These are phyloP conservation scores for Mucor piriformis DNA, from an alignment of 371 early-diverging fungal species.

Conservation along the genomic window DNA sequence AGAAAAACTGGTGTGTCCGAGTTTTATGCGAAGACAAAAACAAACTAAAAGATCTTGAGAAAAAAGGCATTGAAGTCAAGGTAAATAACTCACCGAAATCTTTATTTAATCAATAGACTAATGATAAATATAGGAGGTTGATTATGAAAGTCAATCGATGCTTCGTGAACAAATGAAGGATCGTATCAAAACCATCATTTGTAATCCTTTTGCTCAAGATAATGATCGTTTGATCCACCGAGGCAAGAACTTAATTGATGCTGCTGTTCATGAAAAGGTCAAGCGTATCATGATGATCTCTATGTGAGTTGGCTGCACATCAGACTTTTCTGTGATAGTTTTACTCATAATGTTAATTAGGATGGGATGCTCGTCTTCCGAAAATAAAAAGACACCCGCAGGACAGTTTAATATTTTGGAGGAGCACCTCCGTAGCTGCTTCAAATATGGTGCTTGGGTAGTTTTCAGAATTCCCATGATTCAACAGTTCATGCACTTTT, in stretches of 20 bases:
- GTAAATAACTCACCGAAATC: not conserved
- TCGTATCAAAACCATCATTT: slow-evolving; percentile 11
- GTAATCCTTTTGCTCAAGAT: slow-evolving; percentile 1
- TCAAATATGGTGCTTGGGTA: slow-evolving; percentile 10
- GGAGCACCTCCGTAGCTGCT: not conserved
- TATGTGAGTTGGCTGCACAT: no score
- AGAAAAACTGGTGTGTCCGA: slow-evolving; percentile 9
- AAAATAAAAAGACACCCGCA: not conserved
- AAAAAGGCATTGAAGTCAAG: slow-evolving; percentile 19
- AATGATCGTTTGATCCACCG: not conserved
- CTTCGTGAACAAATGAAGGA: slow-evolving; percentile 8
- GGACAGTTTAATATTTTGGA: slow-evolving; percentile 6
- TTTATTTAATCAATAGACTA: not conserved
- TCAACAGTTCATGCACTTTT: slow-evolving; percentile 31
- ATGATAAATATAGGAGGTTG: slow-evolving; percentile 4
- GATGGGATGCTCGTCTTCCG: not conserved
- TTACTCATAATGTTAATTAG: not conserved
- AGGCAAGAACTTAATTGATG: slow-evolving; percentile 11
- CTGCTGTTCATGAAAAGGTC: slow-evolving; percentile 9
- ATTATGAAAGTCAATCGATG: slow-evolving; percentile 14
- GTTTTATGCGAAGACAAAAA: slow-evolving; percentile 14
- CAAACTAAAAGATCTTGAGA: slow-evolving; percentile 4
- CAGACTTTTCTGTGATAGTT: not conserved
- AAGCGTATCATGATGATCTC: slow-evolving; percentile 21
- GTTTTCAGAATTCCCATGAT: slow-evolving; percentile 23